Conservation (phyloP, 176 grass and related monocot species). For the Zoysia pacifica region DNA sequence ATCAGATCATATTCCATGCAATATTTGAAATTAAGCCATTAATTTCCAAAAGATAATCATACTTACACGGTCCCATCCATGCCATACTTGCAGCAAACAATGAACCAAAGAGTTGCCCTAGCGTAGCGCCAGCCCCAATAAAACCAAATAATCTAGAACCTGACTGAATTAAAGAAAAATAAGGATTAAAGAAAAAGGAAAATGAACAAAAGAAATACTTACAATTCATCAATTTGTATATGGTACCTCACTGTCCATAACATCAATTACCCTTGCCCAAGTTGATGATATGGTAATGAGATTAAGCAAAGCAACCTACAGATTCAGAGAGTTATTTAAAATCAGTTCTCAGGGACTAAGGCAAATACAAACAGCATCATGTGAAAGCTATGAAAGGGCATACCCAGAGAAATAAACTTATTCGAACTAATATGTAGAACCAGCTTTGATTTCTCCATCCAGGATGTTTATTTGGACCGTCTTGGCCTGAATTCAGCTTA, state of each 20-base stretch:
- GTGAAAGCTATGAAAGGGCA: neutral
- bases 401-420: slow-evolving; percentile 94
- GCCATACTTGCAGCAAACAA: slow-evolving; percentile 92
- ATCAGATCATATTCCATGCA: slow-evolving; percentile 18
- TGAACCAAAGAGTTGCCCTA: slow-evolving; percentile 87
- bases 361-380: neutral
- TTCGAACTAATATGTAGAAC: slow-evolving; percentile 82
- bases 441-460: slow-evolving; percentile 69
- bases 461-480: slow-evolving; percentile 43
- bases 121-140: slow-evolving; percentile 89
- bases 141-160: slow-evolving; percentile 96
- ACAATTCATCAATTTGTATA: slow-evolving; percentile 2
- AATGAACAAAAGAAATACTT: neutral
- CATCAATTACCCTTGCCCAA: slow-evolving; percentile 92
- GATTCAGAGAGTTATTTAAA: slow-evolving; percentile 4
- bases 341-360: neutral
- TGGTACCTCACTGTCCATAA: slow-evolving; percentile 94
- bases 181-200: slow-evolving; percentile 30
- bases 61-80: slow-evolving; percentile 90
- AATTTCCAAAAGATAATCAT: slow-evolving; percentile 5
- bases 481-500: slow-evolving; percentile 47
- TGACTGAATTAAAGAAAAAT: slow-evolving; percentile 75
- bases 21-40: neutral
- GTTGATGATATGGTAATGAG: slow-evolving; percentile 94
- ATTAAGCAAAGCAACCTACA: slow-evolving; percentile 96